Evolutionary conservation across 2,329 filamentous ascomycete species (phyloP), one percentile per base, ranked within the genome.

Genomic region (Tolypocladium nubicola): DNA sequence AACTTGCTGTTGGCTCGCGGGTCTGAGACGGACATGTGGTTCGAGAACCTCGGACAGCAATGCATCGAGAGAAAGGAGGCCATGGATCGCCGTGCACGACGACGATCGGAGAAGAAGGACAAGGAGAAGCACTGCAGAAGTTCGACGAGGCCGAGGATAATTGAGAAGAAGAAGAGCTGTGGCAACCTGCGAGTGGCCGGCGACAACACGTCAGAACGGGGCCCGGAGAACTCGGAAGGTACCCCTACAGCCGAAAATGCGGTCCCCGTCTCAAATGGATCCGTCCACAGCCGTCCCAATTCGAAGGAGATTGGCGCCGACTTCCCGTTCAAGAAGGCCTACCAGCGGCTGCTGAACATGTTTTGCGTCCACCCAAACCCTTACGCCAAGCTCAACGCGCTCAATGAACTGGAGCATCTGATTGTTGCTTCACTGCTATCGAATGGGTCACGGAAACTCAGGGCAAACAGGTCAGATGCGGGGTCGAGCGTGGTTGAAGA

Each of bases 11-110:
- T 95, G 70, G 84, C 86, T n/a, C 83, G 83, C 54, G 94, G 94
- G 3, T 96, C 91, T 47, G 94, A 99, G 74, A 97, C 93, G 0
- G 94, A 97, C 69, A 79, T 79, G 3, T 97, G 93, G 88, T 94
- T 97, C 63, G 79, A 82, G 55, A 82, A 82, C 16, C 70, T 91
- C 8, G 83, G 84, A 3, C 81, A 86, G 63, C 76, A 86, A 61
- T 86, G 83, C 66, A 83, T 86, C 55, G 82, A 86, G 43, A 77
- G 83, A 33, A 82, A 80, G 52, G 81, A 85, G 54, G 76, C 79
- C 4, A 71, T 80, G 38, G 77, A 83, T 59, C 73, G 75, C 43
- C 75, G 77, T 53, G 74, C 75, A 54, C 67, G 76, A 60, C 66
- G 76, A 59, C 67, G 67, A 38, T 62, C 64, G 3, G 70, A 70